These are phyloP conservation scores for Saccharomyces cerevisiae DNA, from an alignment of 805 yeast species.

Conservation along the genomic window DNA sequence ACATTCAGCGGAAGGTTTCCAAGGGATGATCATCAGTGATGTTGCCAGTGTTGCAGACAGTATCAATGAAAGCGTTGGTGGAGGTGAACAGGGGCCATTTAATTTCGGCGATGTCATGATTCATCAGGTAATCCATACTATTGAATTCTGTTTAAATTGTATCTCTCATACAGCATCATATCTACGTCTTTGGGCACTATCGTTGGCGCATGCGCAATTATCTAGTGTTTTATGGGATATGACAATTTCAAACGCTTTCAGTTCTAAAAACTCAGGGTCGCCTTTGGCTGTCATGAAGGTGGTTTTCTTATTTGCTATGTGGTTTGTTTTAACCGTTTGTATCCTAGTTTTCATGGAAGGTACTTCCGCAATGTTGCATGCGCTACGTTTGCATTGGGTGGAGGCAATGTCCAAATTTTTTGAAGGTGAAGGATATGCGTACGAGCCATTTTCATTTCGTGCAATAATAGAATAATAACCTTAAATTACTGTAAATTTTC, in stretches of 20 bases:
- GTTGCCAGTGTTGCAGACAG: slow-evolving; percentile 28
- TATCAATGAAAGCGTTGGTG: slow-evolving; percentile 18
- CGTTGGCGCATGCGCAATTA: slow-evolving; percentile 93
- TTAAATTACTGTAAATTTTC: background rate
- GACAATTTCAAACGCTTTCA: slow-evolving; percentile 81
- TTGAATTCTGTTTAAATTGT: slow-evolving; percentile 93
- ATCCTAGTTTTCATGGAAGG: slow-evolving; percentile 97
- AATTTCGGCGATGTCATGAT: slow-evolving; percentile 91
- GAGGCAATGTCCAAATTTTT: slow-evolving; percentile 98
- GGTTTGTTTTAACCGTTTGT: slow-evolving; percentile 88
- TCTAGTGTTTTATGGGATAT: slow-evolving; percentile 93
- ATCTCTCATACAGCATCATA: slow-evolving; percentile 98
- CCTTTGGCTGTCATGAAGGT: slow-evolving; percentile 64
- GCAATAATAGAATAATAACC: slow-evolving; percentile 5
- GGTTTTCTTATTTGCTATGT: slow-evolving; percentile 80
- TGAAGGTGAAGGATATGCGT: slow-evolving; percentile 91
- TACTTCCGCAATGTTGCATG: slow-evolving; percentile 97
- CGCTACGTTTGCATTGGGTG: slow-evolving; percentile 98
- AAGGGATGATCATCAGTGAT: slow-evolving; percentile 38
- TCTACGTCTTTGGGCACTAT: slow-evolving; percentile 92
- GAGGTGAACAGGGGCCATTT: slow-evolving; percentile 37
- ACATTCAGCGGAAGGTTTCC: slow-evolving; percentile 35
- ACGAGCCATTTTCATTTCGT: slow-evolving; percentile 75
- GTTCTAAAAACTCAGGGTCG: slow-evolving; percentile 37
- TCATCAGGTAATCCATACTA: slow-evolving; percentile 95